Base-by-base conservation (phyloP, 768 basidiomycete genomes). In the Calocera cornea region DNA sequence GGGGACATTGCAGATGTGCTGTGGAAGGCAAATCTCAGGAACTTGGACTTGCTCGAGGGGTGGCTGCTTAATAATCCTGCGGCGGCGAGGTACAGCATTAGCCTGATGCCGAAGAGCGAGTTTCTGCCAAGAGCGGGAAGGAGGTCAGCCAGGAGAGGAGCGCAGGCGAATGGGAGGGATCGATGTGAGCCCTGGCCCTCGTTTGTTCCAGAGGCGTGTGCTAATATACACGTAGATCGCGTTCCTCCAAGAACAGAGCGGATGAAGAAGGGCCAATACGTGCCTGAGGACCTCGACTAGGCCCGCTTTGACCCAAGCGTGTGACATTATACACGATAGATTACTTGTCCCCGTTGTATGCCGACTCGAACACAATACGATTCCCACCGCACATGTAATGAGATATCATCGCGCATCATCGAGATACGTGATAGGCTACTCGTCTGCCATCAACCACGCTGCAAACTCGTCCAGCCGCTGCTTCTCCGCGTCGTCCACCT, bases 391-490 rank as follows among this genome's bases (percentile, higher is more conserved):
- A 7, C 11, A 36, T 10, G n/a, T 54, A 38, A n/a, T 67, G 24
- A 34, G 22, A 38, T 65, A 27, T 11, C 34, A 65, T 40, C 16
- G 2, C 64, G 24, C 2, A 65, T 65, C 29, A 54, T 8, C 24
- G 8, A 24, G n/a, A n/a, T n/a, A n/a, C 10, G 65, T 49, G 34
- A 31, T 72, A 89, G n/a, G n/a, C 71, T 92, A 89, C 38, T 85
- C 89, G 76, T 92, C 90, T 10, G 83, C 82, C 78, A 93, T 82
- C 54, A 97, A 79, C 93, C 93, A 95, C 41, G 85, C 78, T 0
- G 91, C 90, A 74, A 95, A 97, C 75, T 87, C 84, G 66, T 95
- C 94, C 73, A 97, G 76, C 54, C 94, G 85, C 74, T 85, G 84
- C 81, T 88, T 87, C 75, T 97, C 91, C 44, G 83, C 86, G 64